These are phyloP conservation scores for Sedum album DNA, from an alignment of 164 flowering plant genomes.

Conservation along the genomic window DNA sequence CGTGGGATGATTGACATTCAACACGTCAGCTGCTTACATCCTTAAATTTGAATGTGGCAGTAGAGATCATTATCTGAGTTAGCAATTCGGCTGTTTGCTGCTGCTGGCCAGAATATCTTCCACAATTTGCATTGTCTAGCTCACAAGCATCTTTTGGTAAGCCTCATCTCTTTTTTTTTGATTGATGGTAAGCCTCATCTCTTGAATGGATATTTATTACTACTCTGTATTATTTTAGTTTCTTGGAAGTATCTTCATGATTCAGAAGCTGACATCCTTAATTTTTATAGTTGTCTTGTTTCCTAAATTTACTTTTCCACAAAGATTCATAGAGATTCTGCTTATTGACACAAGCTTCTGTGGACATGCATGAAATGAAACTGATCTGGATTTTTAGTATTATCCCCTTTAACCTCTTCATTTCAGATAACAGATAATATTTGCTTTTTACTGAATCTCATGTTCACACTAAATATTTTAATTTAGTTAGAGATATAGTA, in stretches of 20 bases:
- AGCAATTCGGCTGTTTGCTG: background rate
- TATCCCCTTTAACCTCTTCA: background rate
- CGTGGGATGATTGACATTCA: conserved; percentile 1
- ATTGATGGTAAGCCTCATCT: background rate
- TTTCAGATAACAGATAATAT: background rate
- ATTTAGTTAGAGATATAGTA: background rate
- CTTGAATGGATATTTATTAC: background rate
- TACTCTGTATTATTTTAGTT: background rate
- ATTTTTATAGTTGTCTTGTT: background rate
- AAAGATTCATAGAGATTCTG: background rate
- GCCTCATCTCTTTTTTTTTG: background rate
- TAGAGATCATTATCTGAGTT: background rate
- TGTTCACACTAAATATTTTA: background rate
- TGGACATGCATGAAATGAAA: background rate
- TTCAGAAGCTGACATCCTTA: background rate
- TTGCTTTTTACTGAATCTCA: background rate
- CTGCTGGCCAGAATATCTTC: background rate
- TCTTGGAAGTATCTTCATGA: background rate
- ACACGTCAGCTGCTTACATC: background rate
- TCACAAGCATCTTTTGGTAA: background rate
- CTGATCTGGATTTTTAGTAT: background rate
- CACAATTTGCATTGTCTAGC: background rate
- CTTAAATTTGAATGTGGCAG: background rate
- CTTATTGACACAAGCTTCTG: background rate
- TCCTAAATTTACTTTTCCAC: background rate